Conservation (phyloP, 1,284 basidiomycete species). For the Leccinum pseudoinsigne region DNA sequence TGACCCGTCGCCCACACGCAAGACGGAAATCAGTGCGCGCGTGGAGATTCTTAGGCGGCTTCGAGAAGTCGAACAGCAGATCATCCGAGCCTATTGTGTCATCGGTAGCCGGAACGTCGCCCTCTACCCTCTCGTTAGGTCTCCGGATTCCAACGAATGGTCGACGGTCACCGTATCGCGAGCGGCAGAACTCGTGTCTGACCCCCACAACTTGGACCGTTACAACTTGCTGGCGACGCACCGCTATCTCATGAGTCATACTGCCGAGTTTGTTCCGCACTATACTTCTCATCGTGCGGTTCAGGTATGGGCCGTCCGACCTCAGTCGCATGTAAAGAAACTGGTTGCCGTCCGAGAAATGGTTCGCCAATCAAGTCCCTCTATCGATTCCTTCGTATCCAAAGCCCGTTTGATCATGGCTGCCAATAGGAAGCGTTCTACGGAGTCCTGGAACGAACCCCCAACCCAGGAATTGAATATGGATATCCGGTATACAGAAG, state of each 20-base stretch:
- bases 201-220: slow-evolving; percentile 33
- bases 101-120: slow-evolving; percentile 31
- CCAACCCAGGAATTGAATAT: slow-evolving; percentile 30
- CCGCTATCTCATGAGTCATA: slow-evolving; percentile 66
- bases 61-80: slow-evolving; percentile 46
- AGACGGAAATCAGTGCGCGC: slow-evolving; percentile 51
- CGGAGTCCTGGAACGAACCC: slow-evolving; percentile 36
- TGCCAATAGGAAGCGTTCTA: slow-evolving; percentile 27
- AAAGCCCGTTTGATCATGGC: slow-evolving; percentile 54
- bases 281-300: slow-evolving; percentile 53
- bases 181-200: slow-evolving; percentile 44
- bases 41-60: slow-evolving; percentile 56
- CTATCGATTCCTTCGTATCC: slow-evolving; percentile 54
- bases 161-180: slow-evolving; percentile 47
- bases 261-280: slow-evolving; percentile 66
- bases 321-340: slow-evolving; percentile 56
- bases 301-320: slow-evolving; percentile 72
- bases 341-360: slow-evolving; percentile 57
- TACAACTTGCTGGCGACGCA: slow-evolving; percentile 68
- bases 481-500: slow-evolving; percentile 49
- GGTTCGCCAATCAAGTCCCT: slow-evolving; percentile 43
- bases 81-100: slow-evolving; percentile 42
- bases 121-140: slow-evolving; percentile 49
- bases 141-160: slow-evolving; percentile 53
- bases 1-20: slow-evolving; percentile 27